Percentiles rank a stretch among this genome's conserved stretches.
Conservation (phyloP, 805 yeast genomes). For the Candida sphagnicola region DNA sequence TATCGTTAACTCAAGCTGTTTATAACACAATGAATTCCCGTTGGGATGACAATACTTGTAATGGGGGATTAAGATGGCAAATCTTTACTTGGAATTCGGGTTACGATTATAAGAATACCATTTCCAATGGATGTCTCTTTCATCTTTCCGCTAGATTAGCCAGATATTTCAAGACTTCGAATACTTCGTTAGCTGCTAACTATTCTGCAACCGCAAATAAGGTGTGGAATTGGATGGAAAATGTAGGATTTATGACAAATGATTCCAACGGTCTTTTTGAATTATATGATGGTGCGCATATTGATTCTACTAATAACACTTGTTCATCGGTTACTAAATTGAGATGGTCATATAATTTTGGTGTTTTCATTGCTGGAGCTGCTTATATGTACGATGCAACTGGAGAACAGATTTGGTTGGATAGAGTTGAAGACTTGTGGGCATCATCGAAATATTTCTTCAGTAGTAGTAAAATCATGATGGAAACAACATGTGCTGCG, state of each 20-base stretch:
- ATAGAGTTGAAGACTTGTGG: conserved; percentile 33
- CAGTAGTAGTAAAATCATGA: conserved; percentile 46
- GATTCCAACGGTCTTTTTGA: conserved; percentile 21
- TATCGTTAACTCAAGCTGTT: conserved; percentile 79
- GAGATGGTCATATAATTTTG: conserved; percentile 73
- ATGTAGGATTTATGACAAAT: conserved; percentile 23
- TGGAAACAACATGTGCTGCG: conserved; percentile 59
- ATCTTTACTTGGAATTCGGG: conserved; percentile 93
- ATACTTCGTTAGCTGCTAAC: conserved; percentile 18
- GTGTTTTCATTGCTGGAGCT: conserved; percentile 60
- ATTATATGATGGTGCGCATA: conserved; percentile 58
- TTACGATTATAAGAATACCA: conserved; percentile 87
- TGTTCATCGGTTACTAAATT: conserved; percentile 47
- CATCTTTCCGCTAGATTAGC: conserved; percentile 85
- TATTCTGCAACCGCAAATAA: conserved; percentile 72
- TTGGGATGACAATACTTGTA: conserved; percentile 76
- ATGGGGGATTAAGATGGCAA: conserved; percentile 96
- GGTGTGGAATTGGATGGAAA: conserved; percentile 78
- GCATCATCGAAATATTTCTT: conserved; percentile 43
- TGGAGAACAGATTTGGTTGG: conserved; percentile 40
- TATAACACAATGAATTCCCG: conserved; percentile 86
- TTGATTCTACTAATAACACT: conserved; percentile 29
- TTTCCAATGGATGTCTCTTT: conserved; percentile 87
- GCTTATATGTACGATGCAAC: conserved; percentile 69
- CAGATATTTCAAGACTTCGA: conserved; percentile 69